phyloP scores from a whole-genome alignment of 2,329 filamentous ascomycete species.

The Curvularia sp. region DNA sequence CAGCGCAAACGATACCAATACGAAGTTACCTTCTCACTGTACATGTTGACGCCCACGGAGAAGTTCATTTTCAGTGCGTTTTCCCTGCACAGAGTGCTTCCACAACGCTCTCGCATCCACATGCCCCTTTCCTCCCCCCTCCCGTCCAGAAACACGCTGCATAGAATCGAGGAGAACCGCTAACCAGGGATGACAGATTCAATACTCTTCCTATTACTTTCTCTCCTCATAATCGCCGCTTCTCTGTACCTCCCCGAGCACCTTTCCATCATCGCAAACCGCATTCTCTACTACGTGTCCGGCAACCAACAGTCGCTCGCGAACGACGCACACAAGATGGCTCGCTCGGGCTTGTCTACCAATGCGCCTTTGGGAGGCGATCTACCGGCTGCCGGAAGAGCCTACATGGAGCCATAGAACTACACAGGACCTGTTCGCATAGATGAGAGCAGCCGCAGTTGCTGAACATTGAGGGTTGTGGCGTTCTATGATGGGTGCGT shows the following conservation, averaged over 20 bases:
- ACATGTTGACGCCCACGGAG: slow-evolving; percentile 96
- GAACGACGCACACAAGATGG: slow-evolving; percentile 26
- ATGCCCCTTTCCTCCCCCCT: background rate
- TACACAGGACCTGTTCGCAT: background rate
- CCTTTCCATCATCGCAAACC: slow-evolving; percentile 78
- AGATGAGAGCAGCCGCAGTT: background rate
- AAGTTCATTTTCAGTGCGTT: slow-evolving; percentile 95
- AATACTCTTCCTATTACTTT: slow-evolving; percentile 86
- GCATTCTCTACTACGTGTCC: slow-evolving; percentile 93
- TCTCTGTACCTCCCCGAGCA: slow-evolving; percentile 95
- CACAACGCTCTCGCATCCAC: slow-evolving; percentile 2
- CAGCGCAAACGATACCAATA: slow-evolving; percentile 97
- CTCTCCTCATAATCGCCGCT: slow-evolving; percentile 83
- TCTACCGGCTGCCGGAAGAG: slow-evolving; percentile 24
- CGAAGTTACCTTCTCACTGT: slow-evolving; percentile 94
- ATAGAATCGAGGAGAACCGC: background rate
- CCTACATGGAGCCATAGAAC: slow-evolving; percentile 33
- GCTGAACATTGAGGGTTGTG: background rate
- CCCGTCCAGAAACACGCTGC: background rate
- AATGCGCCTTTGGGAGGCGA: slow-evolving; percentile 16
- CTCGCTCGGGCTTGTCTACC: slow-evolving; percentile 10
- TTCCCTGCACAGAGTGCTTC: background rate
- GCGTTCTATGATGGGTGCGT: background rate
- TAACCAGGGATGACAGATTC: slow-evolving; percentile 67
- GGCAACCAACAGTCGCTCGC: slow-evolving; percentile 67